Conservation (phyloP, 2,329 filamentous ascomycete genomes). For the Sclerotinia sclerotiorum region DNA sequence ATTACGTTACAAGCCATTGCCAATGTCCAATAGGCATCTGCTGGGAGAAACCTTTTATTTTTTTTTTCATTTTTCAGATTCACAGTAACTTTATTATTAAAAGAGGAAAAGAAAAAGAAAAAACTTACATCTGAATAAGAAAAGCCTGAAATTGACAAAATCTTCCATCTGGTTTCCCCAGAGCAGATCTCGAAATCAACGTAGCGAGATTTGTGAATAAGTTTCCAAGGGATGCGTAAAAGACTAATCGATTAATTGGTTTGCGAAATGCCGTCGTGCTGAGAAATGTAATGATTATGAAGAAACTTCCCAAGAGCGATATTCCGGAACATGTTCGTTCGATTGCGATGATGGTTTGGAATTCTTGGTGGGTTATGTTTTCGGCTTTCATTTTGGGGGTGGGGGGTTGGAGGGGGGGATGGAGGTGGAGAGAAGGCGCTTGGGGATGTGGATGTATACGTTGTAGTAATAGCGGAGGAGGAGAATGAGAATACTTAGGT, state of each 20-base stretch:
- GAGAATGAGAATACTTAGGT: background rate
- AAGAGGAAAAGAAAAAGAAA: too few species aligned
- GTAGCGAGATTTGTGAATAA: conserved; percentile 55
- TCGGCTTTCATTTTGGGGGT: background rate
- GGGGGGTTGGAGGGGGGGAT: rapidly evolving
- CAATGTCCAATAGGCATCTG: conserved; percentile 74
- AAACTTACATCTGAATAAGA: conserved; percentile 74
- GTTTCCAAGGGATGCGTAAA: conserved; percentile 59
- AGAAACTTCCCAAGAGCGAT: conserved; percentile 51
- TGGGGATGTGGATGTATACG: background rate
- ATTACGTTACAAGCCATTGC: conserved; percentile 85
- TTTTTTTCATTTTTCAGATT: background rate
- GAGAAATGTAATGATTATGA: conserved; percentile 54
- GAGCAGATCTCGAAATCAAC: conserved; percentile 43
- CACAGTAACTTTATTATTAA: background rate
- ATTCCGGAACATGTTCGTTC: conserved; percentile 47
- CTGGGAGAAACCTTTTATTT: conserved; percentile 68
- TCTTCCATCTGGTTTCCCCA: conserved; percentile 28
- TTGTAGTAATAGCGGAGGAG: background rate
- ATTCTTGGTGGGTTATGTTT: background rate
- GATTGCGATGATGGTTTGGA: background rate
- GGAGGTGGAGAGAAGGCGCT: too few species aligned
- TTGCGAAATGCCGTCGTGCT: conserved; percentile 52
- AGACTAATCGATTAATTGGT: conserved; percentile 59
- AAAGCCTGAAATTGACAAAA: conserved; percentile 72